Evolutionary conservation across 177 flowering plant genomes (phyloP), one percentile per base, ranked within the genome.

Genomic region (Vitis hybrid): DNA sequence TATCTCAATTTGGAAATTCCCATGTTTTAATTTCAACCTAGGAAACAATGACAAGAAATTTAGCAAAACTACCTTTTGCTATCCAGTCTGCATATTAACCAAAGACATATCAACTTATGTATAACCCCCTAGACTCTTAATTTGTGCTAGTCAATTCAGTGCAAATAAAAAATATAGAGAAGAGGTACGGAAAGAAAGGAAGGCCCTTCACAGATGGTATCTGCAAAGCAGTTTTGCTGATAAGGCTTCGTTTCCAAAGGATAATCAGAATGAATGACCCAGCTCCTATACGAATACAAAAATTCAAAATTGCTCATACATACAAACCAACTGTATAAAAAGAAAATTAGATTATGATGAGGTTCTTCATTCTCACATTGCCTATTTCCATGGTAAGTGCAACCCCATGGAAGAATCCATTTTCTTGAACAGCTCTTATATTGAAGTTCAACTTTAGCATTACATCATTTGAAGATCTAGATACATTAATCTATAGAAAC

Each of bases 361-460:
- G 21, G 1, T 20, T 20, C 21, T 20, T 1, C 21, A 20, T 20
- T 20, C 48, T 30, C 41, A 49, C 13, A 71, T 72, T 66, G 81
- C 86, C 59, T 66, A 55, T 81, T 81, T 59, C 84, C 86, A 24
- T 21, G 75, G 72, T 75, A 77, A 70, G 77, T 17, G 56, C 73
- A 76, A 60, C 84, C 86, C 84, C 86, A 83, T 8, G 81, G 86
- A 66, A 83, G 82, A 69, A 81, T 52, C 79, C 82, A 79, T 46
- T 64, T 58, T 18, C 78, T 75, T 14, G 77, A 71, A 66, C 82
- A 79, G 66, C 81, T 81, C 24, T 52, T 79, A 15, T 81, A 79
- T 46, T 73, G 86, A 57, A 83, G 64, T 69, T 77, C 84, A 17
- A 81, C 61, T 66, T 74, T 81, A 11, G 65, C 79, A 41, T 69